Percentiles rank a stretch among this genome's conserved stretches.
These are phyloP conservation scores for Penicillium salamii DNA, from an alignment of 495 filamentous ascomycete genomes.

Conservation along the genomic window DNA sequence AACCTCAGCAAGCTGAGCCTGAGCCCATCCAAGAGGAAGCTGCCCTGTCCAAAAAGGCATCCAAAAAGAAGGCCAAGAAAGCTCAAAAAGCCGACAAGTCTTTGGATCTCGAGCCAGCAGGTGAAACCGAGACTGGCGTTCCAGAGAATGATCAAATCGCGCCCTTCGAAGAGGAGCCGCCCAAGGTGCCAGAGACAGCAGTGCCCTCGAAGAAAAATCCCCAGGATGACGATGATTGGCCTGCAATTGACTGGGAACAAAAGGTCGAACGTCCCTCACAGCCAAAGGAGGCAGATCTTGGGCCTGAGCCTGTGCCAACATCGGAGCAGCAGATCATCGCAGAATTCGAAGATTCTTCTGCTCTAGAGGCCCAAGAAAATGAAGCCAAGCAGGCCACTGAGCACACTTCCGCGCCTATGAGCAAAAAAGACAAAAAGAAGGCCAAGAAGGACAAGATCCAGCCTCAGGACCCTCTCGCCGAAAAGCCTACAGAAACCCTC, in stretches of 20 bases:
- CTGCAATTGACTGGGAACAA: slow-evolving; percentile 40
- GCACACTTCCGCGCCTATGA: slow-evolving; percentile 14
- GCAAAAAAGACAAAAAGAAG: slow-evolving; percentile 32
- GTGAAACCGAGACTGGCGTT: background rate
- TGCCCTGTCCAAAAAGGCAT: slow-evolving; percentile 25
- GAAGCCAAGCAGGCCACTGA: slow-evolving; percentile 12
- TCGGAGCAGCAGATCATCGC: slow-evolving; percentile 29
- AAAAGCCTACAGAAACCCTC: slow-evolving; percentile 5
- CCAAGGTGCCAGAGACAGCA: slow-evolving; percentile 13
- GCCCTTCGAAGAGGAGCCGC: slow-evolving; percentile 4
- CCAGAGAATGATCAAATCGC: slow-evolving; percentile 1
- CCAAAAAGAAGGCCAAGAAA: slow-evolving; percentile 25
- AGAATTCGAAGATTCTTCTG: slow-evolving; percentile 32
- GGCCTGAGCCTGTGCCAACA: slow-evolving; percentile 23
- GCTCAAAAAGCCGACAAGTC: slow-evolving; percentile 19
- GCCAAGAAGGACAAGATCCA: slow-evolving; percentile 30
- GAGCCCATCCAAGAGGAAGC: slow-evolving; percentile 4
- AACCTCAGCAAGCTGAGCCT: background rate
- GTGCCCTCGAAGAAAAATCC: slow-evolving; percentile 4
- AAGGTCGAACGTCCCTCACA: slow-evolving; percentile 25
- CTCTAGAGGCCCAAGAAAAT: slow-evolving; percentile 22
- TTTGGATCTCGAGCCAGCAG: background rate
- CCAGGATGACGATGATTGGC: slow-evolving; percentile 32
- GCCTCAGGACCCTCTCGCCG: slow-evolving; percentile 14
- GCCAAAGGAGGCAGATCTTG: slow-evolving; percentile 21